Conservation (phyloP, 495 filamentous ascomycete species). For the Talaromyces nanjingensis region DNA sequence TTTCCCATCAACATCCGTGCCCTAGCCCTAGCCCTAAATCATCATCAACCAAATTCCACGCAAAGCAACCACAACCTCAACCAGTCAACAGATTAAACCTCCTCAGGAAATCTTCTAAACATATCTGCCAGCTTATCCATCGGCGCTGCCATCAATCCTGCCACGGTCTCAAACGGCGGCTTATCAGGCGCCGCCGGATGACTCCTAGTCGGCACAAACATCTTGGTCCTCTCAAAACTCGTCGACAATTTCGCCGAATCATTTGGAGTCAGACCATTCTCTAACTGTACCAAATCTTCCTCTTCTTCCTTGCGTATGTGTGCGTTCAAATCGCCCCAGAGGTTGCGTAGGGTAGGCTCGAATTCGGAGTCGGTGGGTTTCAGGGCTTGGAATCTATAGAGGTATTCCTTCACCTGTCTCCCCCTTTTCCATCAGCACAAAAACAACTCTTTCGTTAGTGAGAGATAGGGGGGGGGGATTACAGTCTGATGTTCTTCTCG, state of each 20-base stretch:
- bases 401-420: conserved; percentile 48
- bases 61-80: too few species aligned
- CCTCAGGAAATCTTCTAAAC: conserved; percentile 13
- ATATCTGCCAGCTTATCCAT: conserved; percentile 12
- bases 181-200: conserved; percentile 35
- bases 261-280: conserved; percentile 31
- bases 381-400: conserved; percentile 53
- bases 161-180: conserved; percentile 16
- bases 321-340: conserved; percentile 39
- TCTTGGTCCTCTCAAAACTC: conserved; percentile 49
- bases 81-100: not conserved
- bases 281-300: conserved; percentile 46
- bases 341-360: conserved; percentile 37
- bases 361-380: conserved; percentile 37
- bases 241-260: conserved; percentile 38
- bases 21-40: not conserved
- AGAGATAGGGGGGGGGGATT: not conserved
- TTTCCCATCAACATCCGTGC: not conserved
- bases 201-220: conserved; percentile 49
- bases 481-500: conserved; percentile 49
- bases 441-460: too few species aligned
- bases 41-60: not conserved
- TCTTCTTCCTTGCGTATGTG: conserved; percentile 56
- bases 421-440: not conserved
- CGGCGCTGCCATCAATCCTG: conserved; percentile 12